Percentiles rank a stretch among this genome's conserved stretches.
Evolutionary conservation across 495 filamentous ascomycete genomes (phyloP).

Genomic region (Aspergillus diversus): DNA sequence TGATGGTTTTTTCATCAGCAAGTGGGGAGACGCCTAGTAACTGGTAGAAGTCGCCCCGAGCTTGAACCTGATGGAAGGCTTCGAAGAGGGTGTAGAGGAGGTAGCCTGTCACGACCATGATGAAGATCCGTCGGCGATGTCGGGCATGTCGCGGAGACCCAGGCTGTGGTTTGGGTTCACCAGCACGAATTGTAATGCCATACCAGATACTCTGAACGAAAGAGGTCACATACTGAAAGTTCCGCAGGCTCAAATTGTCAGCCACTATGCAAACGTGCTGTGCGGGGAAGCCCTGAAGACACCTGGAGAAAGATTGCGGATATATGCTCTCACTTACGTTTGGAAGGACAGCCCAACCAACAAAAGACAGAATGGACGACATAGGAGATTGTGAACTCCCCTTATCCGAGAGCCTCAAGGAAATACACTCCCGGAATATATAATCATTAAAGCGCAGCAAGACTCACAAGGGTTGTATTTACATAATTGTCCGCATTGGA

Average conservation of each 20-base stretch:
- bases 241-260: not conserved
- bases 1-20: conserved; percentile 74
- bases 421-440: not conserved
- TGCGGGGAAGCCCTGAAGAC: not conserved
- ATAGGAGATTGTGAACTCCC: conserved; percentile 29
- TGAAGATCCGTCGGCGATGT: conserved; percentile 80
- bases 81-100: conserved; percentile 94
- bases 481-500: not conserved
- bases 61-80: conserved; percentile 77
- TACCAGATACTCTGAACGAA: conserved; percentile 85
- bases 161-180: conserved; percentile 77
- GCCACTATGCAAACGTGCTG: not conserved
- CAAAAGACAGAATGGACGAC: conserved; percentile 65
- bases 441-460: not conserved
- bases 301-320: conserved; percentile 4
- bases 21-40: conserved; percentile 67
- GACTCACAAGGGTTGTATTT: no score
- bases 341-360: conserved; percentile 82
- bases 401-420: not conserved
- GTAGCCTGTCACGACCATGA: conserved; percentile 78
- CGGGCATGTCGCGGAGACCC: conserved; percentile 67
- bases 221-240: conserved; percentile 70
- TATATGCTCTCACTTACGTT: conserved; percentile 53
- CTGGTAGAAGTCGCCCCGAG: conserved; percentile 74
- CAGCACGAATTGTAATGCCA: conserved; percentile 86